Percentiles rank a stretch among this genome's conserved stretches.
These are phyloP conservation scores for Paracamarosporium sp. DNA, from an alignment of 2,329 filamentous ascomycete genomes.

Conservation along the genomic window DNA sequence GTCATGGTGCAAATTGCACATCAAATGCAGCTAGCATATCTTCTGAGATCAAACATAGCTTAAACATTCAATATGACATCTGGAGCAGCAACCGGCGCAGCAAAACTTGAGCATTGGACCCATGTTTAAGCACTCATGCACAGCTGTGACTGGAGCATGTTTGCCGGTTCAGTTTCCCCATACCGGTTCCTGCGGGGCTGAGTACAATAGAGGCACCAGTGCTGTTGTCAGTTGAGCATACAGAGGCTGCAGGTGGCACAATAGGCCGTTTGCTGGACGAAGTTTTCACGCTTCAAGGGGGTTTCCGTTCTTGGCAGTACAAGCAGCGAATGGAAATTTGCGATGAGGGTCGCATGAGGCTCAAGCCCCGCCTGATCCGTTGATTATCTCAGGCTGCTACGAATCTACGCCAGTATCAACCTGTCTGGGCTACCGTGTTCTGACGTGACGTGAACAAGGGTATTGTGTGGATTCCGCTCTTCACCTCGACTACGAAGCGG, in stretches of 20 bases:
- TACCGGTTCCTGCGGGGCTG: neutral
- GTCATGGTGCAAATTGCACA: too few species aligned
- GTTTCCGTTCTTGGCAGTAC: constrained; percentile 18
- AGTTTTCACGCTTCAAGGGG: constrained; percentile 6
- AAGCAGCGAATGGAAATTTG: constrained; percentile 9
- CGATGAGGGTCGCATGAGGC: constrained; percentile 11
- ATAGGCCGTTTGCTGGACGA: constrained; percentile 1
- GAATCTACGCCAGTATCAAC: constrained; percentile 6
- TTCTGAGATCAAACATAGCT: too few species aligned
- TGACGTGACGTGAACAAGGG: constrained; percentile 12
- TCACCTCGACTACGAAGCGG: constrained; percentile 12
- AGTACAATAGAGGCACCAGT: neutral
- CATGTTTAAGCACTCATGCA: neutral
- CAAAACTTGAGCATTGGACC: neutral
- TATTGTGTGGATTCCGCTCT: constrained; percentile 6
- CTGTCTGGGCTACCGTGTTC: constrained; percentile 15
- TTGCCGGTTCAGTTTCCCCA: neutral
- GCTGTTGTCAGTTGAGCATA: neutral
- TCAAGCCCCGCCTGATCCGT: constrained; percentile 12
- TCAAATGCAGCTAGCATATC: too few species aligned
- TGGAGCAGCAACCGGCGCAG: too few species aligned
- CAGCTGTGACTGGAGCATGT: neutral
- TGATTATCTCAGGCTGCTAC: constrained; percentile 9
- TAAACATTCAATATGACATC: too few species aligned
- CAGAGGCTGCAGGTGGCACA: neutral